These are phyloP conservation scores for Diaporthe sp. DNA, from an alignment of 2,329 filamentous ascomycete genomes.

Conservation along the genomic window DNA sequence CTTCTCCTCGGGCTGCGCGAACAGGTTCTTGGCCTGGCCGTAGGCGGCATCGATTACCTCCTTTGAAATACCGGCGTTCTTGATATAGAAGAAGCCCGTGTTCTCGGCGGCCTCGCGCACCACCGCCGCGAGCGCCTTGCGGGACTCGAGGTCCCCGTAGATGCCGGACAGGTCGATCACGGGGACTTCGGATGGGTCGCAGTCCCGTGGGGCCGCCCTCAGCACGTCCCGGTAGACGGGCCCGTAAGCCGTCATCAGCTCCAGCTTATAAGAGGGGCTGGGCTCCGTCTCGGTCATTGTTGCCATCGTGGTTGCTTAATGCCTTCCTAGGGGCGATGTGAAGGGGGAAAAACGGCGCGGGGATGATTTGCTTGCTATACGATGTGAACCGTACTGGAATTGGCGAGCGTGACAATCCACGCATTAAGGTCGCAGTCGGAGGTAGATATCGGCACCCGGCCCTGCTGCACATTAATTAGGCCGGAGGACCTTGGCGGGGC, in stretches of 20 bases:
- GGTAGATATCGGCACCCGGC: slow-evolving; percentile 13
- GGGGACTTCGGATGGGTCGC: slow-evolving; percentile 59
- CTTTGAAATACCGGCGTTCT: slow-evolving; percentile 58
- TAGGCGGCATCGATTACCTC: slow-evolving; percentile 48
- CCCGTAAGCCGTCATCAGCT: slow-evolving; percentile 60
- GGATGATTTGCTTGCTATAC: no score
- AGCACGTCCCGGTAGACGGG: slow-evolving; percentile 60
- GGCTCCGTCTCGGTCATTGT: slow-evolving; percentile 41
- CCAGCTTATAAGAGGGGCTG: slow-evolving; percentile 54
- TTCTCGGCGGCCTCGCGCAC: slow-evolving; percentile 58
- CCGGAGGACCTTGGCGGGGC: slow-evolving; percentile 14
- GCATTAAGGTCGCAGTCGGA: neutral
- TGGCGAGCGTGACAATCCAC: no score
- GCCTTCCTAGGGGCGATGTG: no score
- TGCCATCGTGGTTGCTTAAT: slow-evolving; percentile 25
- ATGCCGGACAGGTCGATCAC: slow-evolving; percentile 59
- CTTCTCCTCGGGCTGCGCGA: slow-evolving; percentile 48
- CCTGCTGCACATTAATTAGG: neutral
- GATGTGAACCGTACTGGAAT: neutral
- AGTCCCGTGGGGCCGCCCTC: slow-evolving; percentile 56
- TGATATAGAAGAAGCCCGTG: slow-evolving; percentile 63
- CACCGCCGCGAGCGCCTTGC: slow-evolving; percentile 54
- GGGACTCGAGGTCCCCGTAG: slow-evolving; percentile 52
- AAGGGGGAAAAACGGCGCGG: no score
- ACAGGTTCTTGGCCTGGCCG: slow-evolving; percentile 47